Conservation (phyloP, 495 filamentous ascomycete genomes). For the Penicillium nucicola region DNA sequence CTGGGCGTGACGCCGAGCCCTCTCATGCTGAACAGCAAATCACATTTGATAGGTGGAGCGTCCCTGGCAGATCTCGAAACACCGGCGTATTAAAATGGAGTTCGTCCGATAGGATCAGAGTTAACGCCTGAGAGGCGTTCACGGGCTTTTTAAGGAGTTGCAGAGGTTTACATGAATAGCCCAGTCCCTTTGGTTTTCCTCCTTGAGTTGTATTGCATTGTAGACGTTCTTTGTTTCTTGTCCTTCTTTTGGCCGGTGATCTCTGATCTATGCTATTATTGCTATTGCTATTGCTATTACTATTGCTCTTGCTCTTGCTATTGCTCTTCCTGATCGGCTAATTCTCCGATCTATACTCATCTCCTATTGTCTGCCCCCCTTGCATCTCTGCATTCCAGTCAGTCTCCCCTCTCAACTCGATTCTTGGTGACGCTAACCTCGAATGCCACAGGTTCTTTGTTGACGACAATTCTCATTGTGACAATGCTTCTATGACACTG, state of each 20-base stretch:
- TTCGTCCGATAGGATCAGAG: slow-evolving; percentile 15
- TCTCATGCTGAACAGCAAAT: slow-evolving; percentile 14
- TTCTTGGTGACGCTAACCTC: slow-evolving; percentile 8
- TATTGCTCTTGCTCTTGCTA: too few species aligned
- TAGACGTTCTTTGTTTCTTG: too few species aligned
- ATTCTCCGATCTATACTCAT: too few species aligned
- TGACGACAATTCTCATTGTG: slow-evolving; percentile 1
- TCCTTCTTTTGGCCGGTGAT: background rate
- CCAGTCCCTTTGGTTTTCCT: too few species aligned
- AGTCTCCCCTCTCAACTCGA: background rate
- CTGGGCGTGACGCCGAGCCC: slow-evolving; percentile 21
- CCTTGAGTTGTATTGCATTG: too few species aligned
- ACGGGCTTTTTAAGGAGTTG: background rate
- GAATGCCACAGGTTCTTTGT: slow-evolving; percentile 2
- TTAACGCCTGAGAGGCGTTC: slow-evolving; percentile 5
- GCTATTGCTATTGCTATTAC: too few species aligned
- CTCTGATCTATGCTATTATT: too few species aligned
- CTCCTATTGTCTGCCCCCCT: background rate
- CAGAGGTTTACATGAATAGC: too few species aligned
- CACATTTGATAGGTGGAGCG: background rate
- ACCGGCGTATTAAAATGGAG: slow-evolving; percentile 7
- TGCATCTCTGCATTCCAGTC: slow-evolving; percentile 1
- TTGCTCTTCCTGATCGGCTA: too few species aligned
- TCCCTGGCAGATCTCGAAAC: slow-evolving; percentile 15
- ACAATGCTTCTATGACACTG: slow-evolving; percentile 3